Base-by-base conservation (phyloP, 257 asterid genomes). In the Fraxinus quadrangulata region DNA sequence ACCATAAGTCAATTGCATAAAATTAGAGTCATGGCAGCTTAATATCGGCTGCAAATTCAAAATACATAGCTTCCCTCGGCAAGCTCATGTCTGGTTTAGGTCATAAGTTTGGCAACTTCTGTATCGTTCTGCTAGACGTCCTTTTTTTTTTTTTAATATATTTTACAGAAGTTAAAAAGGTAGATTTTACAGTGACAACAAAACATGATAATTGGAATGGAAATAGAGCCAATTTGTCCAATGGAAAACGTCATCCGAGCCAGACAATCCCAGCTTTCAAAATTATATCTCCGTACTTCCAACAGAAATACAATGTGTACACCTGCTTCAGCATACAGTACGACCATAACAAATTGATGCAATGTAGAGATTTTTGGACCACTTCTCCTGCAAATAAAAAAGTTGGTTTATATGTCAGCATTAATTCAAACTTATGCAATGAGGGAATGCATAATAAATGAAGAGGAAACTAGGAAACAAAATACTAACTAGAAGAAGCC, bases 281-380 rank as follows among this genome's bases (percentile, higher is more conserved):
- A 70, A 59, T 40, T 67, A 47, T 8, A 24, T 47, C 37, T 24
- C 71, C 5, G 14, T 78, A 31, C n/a, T 67, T 80, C 67, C 59
- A 77, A 67, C 19, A 59, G n/a, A 74, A 78, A 63, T 37, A 24
- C 34, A 82, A 34, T 80, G 78, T 72, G 33, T 76, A 80, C 78
- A 59, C 74, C 68, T 24, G 42, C 84, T n/a, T 88, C 82, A 89
- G 83, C 92, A 88, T 33, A 88, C 94, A 67, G 94, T 89, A 31
- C 94, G 89, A 26, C 94, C 94, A 37, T 86, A 89, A 65, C 94
- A 89, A 59, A 89, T 86, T 11, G 90, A 84, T 23, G 90, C 91
- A 69, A 89, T 87, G 87, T 89, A 89, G 70, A 89, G 92, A 75
- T 89, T 87, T 78, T 88, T 89, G 31, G 94, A 84, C 94, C 94